phyloP scores from a whole-genome alignment of 371 early-diverging fungal genomes.

The Mortierella sp. region DNA sequence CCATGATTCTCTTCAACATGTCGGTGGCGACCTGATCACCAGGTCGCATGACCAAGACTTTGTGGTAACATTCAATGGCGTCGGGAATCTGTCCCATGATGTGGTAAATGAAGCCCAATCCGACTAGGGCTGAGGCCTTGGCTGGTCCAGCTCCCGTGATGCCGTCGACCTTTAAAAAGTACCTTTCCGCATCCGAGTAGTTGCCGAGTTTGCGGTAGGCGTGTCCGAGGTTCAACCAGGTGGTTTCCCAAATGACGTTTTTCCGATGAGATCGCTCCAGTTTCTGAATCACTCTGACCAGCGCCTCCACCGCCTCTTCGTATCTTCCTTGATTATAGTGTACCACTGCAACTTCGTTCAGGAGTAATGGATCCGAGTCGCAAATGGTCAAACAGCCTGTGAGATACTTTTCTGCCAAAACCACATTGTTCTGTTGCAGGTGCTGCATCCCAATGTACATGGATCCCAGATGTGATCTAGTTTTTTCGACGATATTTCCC shows the following conservation, averaged over 20 bases:
- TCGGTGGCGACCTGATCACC: constrained; percentile 36
- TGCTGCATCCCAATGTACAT: constrained; percentile 84
- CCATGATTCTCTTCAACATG: constrained; percentile 36
- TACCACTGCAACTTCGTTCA: constrained; percentile 77
- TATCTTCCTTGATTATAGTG: constrained; percentile 67
- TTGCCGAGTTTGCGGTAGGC: constrained; percentile 68
- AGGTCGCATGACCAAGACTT: constrained; percentile 53
- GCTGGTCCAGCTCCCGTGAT: constrained; percentile 51
- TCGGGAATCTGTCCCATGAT: constrained; percentile 55
- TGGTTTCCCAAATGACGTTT: constrained; percentile 64
- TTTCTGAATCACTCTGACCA: constrained; percentile 63
- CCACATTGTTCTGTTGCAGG: constrained; percentile 63
- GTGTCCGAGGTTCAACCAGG: constrained; percentile 79
- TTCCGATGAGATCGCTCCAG: constrained; percentile 58
- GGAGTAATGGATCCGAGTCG: constrained; percentile 67
- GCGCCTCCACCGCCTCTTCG: constrained; percentile 59
- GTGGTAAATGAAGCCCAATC: constrained; percentile 67
- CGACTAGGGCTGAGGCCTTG: constrained; percentile 27
- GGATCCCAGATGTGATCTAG: constrained; percentile 73
- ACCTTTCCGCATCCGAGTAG: constrained; percentile 59
- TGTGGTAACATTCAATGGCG: constrained; percentile 67
- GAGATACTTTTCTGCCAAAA: constrained; percentile 69
- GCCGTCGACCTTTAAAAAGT: constrained; percentile 61
- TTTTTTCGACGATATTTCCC: background rate
- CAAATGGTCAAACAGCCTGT: constrained; percentile 61